phyloP scores from a whole-genome alignment of 2,329 filamentous ascomycete genomes.

The Calonectria pseudoreteaudii region DNA sequence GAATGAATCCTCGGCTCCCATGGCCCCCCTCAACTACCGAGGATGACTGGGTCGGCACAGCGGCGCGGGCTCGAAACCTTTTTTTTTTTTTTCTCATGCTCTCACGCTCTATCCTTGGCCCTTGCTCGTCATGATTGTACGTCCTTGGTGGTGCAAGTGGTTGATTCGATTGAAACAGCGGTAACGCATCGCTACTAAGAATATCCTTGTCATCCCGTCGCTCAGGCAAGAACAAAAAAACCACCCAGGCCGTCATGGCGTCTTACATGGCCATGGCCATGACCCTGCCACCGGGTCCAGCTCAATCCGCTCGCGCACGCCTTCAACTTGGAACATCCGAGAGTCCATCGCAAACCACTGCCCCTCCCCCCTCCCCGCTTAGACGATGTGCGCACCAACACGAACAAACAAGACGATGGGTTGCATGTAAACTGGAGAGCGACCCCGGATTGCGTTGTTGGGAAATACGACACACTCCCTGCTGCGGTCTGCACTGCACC shows the following conservation, averaged over 20 bases:
- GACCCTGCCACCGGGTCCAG: background rate
- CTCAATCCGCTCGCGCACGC: background rate
- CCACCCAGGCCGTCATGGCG: background rate
- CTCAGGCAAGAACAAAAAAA: background rate
- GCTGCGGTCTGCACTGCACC: background rate
- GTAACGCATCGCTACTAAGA: conserved; percentile 7
- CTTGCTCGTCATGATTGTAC: background rate
- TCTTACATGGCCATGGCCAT: background rate
- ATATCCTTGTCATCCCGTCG: conserved; percentile 10
- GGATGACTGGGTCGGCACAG: conserved; percentile 10
- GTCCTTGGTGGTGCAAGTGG: background rate
- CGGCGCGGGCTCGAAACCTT: background rate
- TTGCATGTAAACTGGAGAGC: conserved; percentile 12
- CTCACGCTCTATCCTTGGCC: background rate
- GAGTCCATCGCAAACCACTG: background rate
- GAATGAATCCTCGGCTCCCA: background rate
- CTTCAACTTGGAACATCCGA: background rate
- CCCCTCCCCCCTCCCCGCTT: background rate
- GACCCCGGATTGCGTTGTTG: background rate
- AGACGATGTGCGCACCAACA: conserved; percentile 5
- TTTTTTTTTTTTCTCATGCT: background rate
- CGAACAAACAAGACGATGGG: background rate
- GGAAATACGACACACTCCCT: conserved; percentile 1
- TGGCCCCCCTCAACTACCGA: background rate
- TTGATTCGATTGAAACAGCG: background rate